These are phyloP conservation scores for Antrodiella citrinella DNA, from an alignment of 768 basidiomycete genomes.

Conservation along the genomic window DNA sequence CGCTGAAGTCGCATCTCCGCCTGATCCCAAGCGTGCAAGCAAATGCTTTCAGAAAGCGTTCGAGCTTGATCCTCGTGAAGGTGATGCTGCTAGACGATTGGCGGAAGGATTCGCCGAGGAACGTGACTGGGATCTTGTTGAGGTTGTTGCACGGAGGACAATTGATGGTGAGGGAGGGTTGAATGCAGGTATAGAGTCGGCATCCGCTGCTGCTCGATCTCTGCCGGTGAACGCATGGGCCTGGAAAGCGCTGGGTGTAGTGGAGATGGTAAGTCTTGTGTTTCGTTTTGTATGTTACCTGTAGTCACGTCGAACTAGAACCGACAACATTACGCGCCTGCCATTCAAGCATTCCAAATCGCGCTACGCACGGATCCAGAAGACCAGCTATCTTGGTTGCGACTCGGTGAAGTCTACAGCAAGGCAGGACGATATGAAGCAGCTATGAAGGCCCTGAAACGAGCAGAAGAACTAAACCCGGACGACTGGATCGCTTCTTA, in stretches of 20 bases:
- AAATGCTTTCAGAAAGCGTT: slow-evolving; percentile 99
- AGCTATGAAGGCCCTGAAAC: slow-evolving; percentile 77
- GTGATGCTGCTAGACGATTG: slow-evolving; percentile 73
- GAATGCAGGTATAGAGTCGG: slow-evolving; percentile 32
- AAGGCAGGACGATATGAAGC: slow-evolving; percentile 84
- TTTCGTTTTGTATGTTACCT: background rate
- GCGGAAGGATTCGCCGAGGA: slow-evolving; percentile 90
- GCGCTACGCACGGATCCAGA: slow-evolving; percentile 70
- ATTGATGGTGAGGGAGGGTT: slow-evolving; percentile 90
- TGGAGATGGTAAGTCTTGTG: slow-evolving; percentile 64
- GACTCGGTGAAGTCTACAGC: slow-evolving; percentile 87
- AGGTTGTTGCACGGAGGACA: slow-evolving; percentile 85
- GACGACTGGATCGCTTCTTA: slow-evolving; percentile 79
- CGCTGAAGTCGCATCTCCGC: slow-evolving; percentile 54
- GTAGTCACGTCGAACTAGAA: too few species aligned
- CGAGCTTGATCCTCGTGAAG: slow-evolving; percentile 87
- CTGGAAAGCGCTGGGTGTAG: slow-evolving; percentile 92
- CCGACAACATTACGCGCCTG: slow-evolving; percentile 57
- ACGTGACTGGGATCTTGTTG: slow-evolving; percentile 91
- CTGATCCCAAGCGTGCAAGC: slow-evolving; percentile 77
- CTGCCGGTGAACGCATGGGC: slow-evolving; percentile 89
- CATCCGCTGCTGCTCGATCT: slow-evolving; percentile 37
- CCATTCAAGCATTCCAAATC: slow-evolving; percentile 82
- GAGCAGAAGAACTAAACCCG: slow-evolving; percentile 65
- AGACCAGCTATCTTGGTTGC: slow-evolving; percentile 81